Evolutionary conservation across 2,329 filamentous ascomycete species (phyloP).

Genomic region (Aaosphaeria arxii): DNA sequence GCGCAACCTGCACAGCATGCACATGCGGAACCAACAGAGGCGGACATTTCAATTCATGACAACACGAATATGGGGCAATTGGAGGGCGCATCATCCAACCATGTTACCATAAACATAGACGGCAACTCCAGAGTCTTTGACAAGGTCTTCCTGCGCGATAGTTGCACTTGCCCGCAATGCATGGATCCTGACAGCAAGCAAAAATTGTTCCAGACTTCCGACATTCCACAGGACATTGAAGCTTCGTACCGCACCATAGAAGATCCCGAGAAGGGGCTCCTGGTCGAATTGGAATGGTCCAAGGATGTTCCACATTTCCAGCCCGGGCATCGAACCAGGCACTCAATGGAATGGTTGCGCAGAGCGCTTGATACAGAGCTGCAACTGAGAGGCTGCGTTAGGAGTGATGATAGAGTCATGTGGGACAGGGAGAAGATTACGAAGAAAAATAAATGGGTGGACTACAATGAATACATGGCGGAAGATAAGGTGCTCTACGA

Average conservation of each 20-base stretch:
- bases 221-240: slow-evolving; percentile 53
- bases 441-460: slow-evolving; percentile 55
- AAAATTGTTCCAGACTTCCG: slow-evolving; percentile 62
- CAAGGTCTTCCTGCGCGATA: slow-evolving; percentile 51
- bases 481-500: slow-evolving; percentile 56
- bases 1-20: neutral
- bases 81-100: slow-evolving; percentile 23
- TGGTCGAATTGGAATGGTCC: slow-evolving; percentile 59
- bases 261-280: slow-evolving; percentile 40
- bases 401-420: slow-evolving; percentile 37
- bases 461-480: slow-evolving; percentile 70
- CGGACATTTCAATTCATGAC: slow-evolving; percentile 7
- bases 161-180: slow-evolving; percentile 57
- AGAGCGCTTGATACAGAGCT: slow-evolving; percentile 29
- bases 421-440: slow-evolving; percentile 50
- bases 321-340: slow-evolving; percentile 40
- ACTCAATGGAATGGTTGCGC: slow-evolving; percentile 32
- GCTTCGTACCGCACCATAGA: slow-evolving; percentile 31
- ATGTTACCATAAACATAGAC: slow-evolving; percentile 31
- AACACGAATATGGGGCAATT: slow-evolving; percentile 13
- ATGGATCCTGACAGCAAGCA: slow-evolving; percentile 59
- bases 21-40: no score
- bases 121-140: slow-evolving; percentile 28
- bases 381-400: slow-evolving; percentile 28
- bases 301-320: slow-evolving; percentile 51